Evolutionary conservation across 139 green algal genomes (phyloP).

Genomic region (Gonium pectorale): DNA sequence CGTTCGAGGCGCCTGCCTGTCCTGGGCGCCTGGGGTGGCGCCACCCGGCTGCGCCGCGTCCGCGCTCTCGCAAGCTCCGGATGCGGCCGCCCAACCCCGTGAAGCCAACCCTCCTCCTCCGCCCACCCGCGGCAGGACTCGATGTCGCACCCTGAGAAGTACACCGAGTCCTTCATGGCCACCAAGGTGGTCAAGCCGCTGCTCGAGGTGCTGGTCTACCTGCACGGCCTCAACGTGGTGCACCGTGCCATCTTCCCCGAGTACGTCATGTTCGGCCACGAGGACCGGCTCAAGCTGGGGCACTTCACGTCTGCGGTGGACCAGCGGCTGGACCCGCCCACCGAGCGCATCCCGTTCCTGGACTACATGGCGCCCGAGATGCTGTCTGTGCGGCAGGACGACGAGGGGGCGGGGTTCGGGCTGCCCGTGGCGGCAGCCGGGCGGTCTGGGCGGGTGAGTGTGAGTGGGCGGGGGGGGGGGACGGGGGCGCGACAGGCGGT

Average conservation of each 20-base stretch:
- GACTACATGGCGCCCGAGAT: constrained; percentile 75
- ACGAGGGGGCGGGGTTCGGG: neutral
- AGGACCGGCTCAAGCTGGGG: constrained; percentile 57
- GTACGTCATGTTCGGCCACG: constrained; percentile 57
- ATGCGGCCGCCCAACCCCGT: too few species aligned
- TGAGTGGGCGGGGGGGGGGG: too few species aligned
- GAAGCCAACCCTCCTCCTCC: too few species aligned
- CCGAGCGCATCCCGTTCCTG: constrained; percentile 52
- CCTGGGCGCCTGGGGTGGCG: too few species aligned
- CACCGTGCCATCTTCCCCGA: constrained; percentile 59
- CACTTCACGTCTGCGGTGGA: constrained; percentile 52
- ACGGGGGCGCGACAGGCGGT: too few species aligned
- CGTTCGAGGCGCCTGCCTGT: too few species aligned
- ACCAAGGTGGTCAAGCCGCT: constrained; percentile 58
- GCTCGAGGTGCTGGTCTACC: constrained; percentile 59
- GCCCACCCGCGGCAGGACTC: constrained; percentile 19
- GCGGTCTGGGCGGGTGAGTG: too few species aligned
- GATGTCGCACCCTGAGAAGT: constrained; percentile 52
- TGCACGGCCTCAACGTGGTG: constrained; percentile 46
- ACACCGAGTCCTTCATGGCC: constrained; percentile 62
- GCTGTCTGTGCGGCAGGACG: constrained; percentile 37
- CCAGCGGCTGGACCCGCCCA: constrained; percentile 46
- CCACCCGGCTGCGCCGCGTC: too few species aligned
- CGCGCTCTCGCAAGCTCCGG: too few species aligned
- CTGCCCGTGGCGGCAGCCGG: too few species aligned